Evolutionary conservation across 192 early-diverging fungal species (phyloP), one percentile per base, ranked within the genome.

Genomic region (Piromyces finnis): DNA sequence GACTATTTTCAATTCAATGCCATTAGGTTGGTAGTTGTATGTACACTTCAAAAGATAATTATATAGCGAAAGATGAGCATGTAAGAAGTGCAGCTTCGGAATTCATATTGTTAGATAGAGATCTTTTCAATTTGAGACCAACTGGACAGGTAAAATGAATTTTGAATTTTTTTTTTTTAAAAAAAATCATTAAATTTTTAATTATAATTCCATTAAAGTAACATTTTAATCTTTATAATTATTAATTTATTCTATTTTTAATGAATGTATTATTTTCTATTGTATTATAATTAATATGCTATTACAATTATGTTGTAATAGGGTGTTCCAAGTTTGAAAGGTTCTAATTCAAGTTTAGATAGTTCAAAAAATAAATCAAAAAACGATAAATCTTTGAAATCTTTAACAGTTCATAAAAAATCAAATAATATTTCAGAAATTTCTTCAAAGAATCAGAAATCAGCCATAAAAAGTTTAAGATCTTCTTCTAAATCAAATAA

Each of bases 41-140:
- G 12, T 92, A 92, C 35, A 90, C 87, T 18, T 84, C 88, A 1
- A 89, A 90, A 68, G 89, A 92, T 78, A 84, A 87, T 26, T 92
- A 91, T 83, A 85, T 85, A 29, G 85, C 88, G 29, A 81, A 81
- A 29, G 89, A 92, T 81, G 91, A 90, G 77, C 82, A 85, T n/a
- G 84, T 18, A 22, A 15, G 41, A 51, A 51, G 41, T 51, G 41
- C 41, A 22, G 41, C 41, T 22, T 51, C 41, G 2, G 41, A 51
- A 51, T 51, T 51, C 22, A 51, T 51, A 22, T 22, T 51, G 14
- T 51, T 51, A 22, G 41, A 51, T 51, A 51, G 41, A 22, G 41
- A 51, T 51, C 18, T 51, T 22, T 51, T 51, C 6, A 51, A 51
- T 51, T 51, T 51, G 22, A 51, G 41, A 51, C 41, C 41, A 22